Evolutionary conservation across 176 grass and related monocot species (phyloP), one percentile per base, ranked within the genome.

Genomic region (bread wheat (Triticum aestivum)): DNA sequence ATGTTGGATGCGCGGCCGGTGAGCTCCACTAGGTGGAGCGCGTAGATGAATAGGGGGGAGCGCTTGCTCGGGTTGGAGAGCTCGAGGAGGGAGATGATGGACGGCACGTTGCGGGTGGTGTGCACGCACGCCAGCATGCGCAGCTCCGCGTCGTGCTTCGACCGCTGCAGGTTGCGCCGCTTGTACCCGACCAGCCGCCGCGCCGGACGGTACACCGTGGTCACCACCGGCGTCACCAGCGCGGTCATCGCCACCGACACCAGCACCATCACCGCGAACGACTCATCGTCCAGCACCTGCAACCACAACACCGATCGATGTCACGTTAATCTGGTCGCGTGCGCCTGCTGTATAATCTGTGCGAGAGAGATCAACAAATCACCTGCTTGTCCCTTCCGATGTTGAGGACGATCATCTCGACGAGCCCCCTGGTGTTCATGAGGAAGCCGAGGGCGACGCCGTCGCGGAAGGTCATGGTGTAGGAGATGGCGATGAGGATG

Each of bases 21-120:
- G 76, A 95, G 93, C 84, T 95, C 93, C 30, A 95, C 80, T 14
- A 95, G 91, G 81, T 95, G 93, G 62, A 95, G 86, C 33, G 86
- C 93, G 71, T 93, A 93, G 75, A 92, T 85, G 41, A 93, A 95
- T 79, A 93, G 85, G 10, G 91, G 91, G 32, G 89, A 81, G 18
- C 93, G 91, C 86, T 93, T 95, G 72, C 70, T 89, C 24, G 93
- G 93, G 77, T 89, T 91, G 58, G 86, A 83, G 17, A 95, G 54
- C 64, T 90, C 83, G 62, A 95, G 89, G 45, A 95, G 91, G 41
- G 87, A 83, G 91, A 95, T 82, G 83, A 95, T 77, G 70, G 93
- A 93, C 5, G 91, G 86, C 75, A 93, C 91, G 82, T 95, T 91
- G 72, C 93, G 88, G 4, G 89, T 80, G 34, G 72, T 93, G 91